Evolutionary conservation across 2,329 filamentous ascomycete species (phyloP), one percentile per base, ranked within the genome.

Genomic region (Allantophomopsis cytisporea): DNA sequence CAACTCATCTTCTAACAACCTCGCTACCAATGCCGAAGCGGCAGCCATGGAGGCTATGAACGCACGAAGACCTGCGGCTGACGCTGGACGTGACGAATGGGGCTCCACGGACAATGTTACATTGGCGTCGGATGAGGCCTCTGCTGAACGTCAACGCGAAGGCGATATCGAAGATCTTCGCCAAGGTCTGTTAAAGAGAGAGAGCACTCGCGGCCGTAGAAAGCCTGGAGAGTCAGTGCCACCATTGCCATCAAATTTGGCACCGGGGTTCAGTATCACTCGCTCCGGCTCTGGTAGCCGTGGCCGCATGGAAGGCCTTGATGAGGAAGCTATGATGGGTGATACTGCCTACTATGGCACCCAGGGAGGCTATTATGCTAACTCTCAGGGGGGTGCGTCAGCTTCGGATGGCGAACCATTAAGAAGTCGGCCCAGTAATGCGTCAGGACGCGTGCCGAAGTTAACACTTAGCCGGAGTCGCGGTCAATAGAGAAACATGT

Each of bases 41-140:
- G 48, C 53, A 5, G 63, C 68, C 17, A 63, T 69, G 35, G 60
- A 57, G 23, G 50, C 57, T 2, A 53, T 73, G 32, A 54, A 50
- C 30, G 16, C 42, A 5, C 44, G 53, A 17, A 41, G 45, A 38
- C 61, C 63, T 2, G 60, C 58, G 2, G 47, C 52, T 1, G 65
- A 69, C 41, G 49, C 56, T 1, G 53, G 60, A 10, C 61, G 64
- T n/a, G 63, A 66, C 28, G 60, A 63, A 14, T 48, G 42, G 44
- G 43, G 41, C 5, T 41, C 35, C 2, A 8, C 43, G 2, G 43
- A 49, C 8, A 52, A 53, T 10, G 37, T 41, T 7, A 45, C 45
- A 7, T 21, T 47, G 8, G 35, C 36, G 36, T 35, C 10, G 28
- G 37, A 39, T 14, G 15, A 37, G 8, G 37, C 32, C 18, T 30